Conservation (phyloP, 176 grass and related monocot genomes). For the Phyllostachys edulis region DNA sequence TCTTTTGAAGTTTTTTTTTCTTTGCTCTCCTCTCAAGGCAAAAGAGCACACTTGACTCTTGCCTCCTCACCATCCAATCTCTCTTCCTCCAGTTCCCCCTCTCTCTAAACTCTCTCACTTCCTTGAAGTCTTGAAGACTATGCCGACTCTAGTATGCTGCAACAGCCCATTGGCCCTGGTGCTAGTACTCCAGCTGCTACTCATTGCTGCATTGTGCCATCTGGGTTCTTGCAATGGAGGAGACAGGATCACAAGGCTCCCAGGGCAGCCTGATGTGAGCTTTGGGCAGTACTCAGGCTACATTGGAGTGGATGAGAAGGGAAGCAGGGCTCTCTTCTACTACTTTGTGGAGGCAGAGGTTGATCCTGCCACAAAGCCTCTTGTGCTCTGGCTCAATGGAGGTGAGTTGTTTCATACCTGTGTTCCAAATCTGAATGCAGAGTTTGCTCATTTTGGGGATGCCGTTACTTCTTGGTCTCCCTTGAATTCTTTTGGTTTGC, state of each 20-base stretch:
- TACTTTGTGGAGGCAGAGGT: slow-evolving; percentile 91
- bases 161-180: slow-evolving; percentile 34
- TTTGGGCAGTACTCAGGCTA: slow-evolving; percentile 92
- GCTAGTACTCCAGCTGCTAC: slow-evolving; percentile 11
- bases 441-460: not conserved
- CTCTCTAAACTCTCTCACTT: not conserved
- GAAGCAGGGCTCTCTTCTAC: slow-evolving; percentile 88
- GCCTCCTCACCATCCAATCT: slow-evolving; percentile 5
- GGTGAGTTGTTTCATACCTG: slow-evolving; percentile 35
- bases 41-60: slow-evolving; percentile 61
- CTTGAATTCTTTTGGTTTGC: not conserved
- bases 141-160: slow-evolving; percentile 19
- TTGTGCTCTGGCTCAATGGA: slow-evolving; percentile 98
- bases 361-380: slow-evolving; percentile 71
- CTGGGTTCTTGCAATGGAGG: slow-evolving; percentile 33
- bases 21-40: slow-evolving; percentile 52
- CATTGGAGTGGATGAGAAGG: slow-evolving; percentile 59
- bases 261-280: slow-evolving; percentile 79
- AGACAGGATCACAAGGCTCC: slow-evolving; percentile 71
- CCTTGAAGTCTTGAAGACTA: slow-evolving; percentile 20
- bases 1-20: slow-evolving; percentile 27
- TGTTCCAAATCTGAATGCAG: not conserved
- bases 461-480: not conserved
- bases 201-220: slow-evolving; percentile 27
- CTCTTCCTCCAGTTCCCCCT: not conserved